phyloP scores from a whole-genome alignment of 2,329 filamentous ascomycete species.

The Exophiala alcalophila region DNA sequence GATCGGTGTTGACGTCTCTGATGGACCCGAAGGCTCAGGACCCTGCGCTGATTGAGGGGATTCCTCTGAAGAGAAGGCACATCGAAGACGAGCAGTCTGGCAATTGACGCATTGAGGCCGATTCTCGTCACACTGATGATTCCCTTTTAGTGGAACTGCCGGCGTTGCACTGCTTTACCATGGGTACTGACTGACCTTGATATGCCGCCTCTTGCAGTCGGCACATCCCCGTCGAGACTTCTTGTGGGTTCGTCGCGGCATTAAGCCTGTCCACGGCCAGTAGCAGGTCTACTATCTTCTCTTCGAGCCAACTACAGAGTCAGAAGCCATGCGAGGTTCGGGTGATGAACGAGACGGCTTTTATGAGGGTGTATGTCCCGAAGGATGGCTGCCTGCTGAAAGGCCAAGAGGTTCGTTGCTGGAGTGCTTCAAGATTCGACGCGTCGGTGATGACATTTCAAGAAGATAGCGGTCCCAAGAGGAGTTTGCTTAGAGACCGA shows the following conservation, averaged over 20 bases:
- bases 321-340: no score
- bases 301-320: no score
- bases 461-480: no score
- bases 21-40: not conserved
- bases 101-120: conserved; percentile 37
- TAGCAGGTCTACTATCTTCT: no score
- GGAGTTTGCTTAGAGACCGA: no score
- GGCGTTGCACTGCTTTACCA: not conserved
- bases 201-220: conserved; percentile 40
- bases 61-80: conserved; percentile 15
- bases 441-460: no score
- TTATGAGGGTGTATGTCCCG: no score
- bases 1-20: conserved; percentile 8
- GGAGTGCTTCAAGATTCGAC: no score
- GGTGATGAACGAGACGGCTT: no score
- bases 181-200: conserved; percentile 33
- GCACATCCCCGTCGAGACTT: conserved; percentile 41
- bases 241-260: conserved; percentile 34
- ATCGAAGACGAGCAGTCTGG: conserved; percentile 25
- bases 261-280: no score
- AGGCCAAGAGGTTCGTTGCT: no score
- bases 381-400: no score
- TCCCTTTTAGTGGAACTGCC: not conserved
- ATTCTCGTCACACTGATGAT: conserved; percentile 38
- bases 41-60: not conserved